Evolutionary conservation across 2,329 filamentous ascomycete species (phyloP).

Genomic region (Colletotrichum limetticola): DNA sequence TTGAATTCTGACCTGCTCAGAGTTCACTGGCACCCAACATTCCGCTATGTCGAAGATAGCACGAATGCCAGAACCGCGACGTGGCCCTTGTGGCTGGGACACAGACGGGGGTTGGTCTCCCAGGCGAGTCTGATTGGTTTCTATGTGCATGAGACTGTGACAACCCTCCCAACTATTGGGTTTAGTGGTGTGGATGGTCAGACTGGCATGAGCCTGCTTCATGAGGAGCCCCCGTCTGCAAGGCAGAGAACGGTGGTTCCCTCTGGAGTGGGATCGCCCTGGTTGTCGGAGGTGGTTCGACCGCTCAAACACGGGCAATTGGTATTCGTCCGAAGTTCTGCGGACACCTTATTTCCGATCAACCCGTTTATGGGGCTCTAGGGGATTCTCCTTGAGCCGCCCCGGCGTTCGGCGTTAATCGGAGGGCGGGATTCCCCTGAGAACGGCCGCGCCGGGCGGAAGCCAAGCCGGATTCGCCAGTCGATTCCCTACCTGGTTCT

Average conservation of each 20-base stretch:
- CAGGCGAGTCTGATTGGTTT: conserved; percentile 14
- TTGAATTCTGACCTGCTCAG: conserved; percentile 11
- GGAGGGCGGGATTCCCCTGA: neutral
- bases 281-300: conserved; percentile 12
- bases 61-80: conserved; percentile 13
- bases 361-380: neutral
- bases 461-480: neutral
- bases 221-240: neutral
- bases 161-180: neutral
- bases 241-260: conserved; percentile 24
- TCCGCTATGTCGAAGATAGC: neutral
- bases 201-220: conserved; percentile 28
- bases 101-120: neutral
- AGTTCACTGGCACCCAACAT: neutral
- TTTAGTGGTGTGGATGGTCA: neutral
- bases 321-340: conserved; percentile 30
- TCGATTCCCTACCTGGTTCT: neutral
- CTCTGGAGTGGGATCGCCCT: conserved; percentile 23
- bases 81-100: conserved; percentile 13
- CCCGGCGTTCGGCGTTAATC: conserved; percentile 20
- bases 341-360: conserved; percentile 29
- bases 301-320: conserved; percentile 2
- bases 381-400: neutral
- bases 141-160: conserved; percentile 30
- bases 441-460: neutral